Base-by-base conservation (phyloP, 495 filamentous ascomycete genomes). In the Entonaema liquescens region DNA sequence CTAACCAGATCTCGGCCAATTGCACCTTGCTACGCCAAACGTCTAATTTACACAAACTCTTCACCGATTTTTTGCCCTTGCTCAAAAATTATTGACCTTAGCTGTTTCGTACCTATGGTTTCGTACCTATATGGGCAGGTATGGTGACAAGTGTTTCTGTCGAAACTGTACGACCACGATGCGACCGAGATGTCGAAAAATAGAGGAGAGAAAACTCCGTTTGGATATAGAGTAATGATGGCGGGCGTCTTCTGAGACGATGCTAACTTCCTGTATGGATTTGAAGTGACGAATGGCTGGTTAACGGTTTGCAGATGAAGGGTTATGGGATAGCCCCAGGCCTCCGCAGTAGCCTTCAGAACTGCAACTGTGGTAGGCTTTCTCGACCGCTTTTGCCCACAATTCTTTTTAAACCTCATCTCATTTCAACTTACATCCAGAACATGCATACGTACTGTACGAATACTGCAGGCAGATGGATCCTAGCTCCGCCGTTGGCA, bases 11-110 rank as follows among this genome's bases (percentile, higher is more conserved):
- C 57, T 71, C 55, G 53, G 50, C 72, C 72, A 72, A 74, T 76
- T 60, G 36, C 19, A 61, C 55, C 54, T 65, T 33, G 33, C 54
- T 70, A 52, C 65, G 60, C 33, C 56, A 61, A 64, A 62, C 53
- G 26, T 68, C 55, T 68, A 72, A 76, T 76, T 72, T 67, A 6
- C 53, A 17, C 26, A 56, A 63, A 66, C 60, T 70, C 71, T 74
- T 70, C 74, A 76, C 74, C 72, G 74, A 74, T 74, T 52, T 50
- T 76, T 76, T 62, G 33, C 71, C 65, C 54, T 68, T 71, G 60
- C 62, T 28, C 25, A n/a, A 53, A 47, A 17, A 15, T 28, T 17
- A 29, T 53, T 29, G 12, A n/a, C 49, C 49, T 53, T 15, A 53
- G 23, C 13, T n/a, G 58, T 35, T 65, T 56, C 50, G 21, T 64